Evolutionary conservation across 2,329 filamentous ascomycete species (phyloP), one percentile per base, ranked within the genome.

Genomic region (Xylaria sp.): DNA sequence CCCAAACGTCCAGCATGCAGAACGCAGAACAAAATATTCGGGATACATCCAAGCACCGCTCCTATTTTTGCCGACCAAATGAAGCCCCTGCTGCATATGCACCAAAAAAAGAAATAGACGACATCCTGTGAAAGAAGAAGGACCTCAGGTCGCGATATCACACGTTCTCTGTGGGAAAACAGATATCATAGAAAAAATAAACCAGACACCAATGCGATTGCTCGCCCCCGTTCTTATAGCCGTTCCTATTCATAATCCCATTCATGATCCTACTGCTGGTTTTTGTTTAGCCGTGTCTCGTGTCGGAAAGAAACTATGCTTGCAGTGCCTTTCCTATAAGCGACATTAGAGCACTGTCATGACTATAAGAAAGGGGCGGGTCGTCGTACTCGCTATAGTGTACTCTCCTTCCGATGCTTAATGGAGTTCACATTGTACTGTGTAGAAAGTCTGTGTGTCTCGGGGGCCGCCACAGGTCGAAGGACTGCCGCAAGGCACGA

Each of bases 151-250:
- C 27, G 65, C 57, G 57, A 63, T 67, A 45, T 58, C 56, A 55
- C 60, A 66, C 49, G 64, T 66, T 61, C 44, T 50, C 51, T 57
- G 62, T 49, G 27, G 39, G 44, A 63, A 60, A 68, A 45, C 50
- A 67, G 64, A 56, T 57, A 63, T 63, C 50, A 58, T 49, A 66
- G 45, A n/a, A 59, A 31, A 54, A 67, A 38, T 69, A 65, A 68
- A 71, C 69, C 69, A 44, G 50, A 66, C 42, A 59, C 59, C 45
- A 39, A 63, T 61, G 73, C 74, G 74, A 75, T 75, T 61, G 74
- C 74, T 75, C 74, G 74, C 74, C 68, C 65, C 65, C 58, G 49
- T 49, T 74, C 72, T 74, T 74, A 67, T 67, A 65, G 63, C 71
- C 66, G 50, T 59, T 65, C 55, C 49, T 50, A 25, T 65, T 59